Evolutionary conservation across 140 eudicot genomes (phyloP).

Genomic region (Erigeron philadelphicus): DNA sequence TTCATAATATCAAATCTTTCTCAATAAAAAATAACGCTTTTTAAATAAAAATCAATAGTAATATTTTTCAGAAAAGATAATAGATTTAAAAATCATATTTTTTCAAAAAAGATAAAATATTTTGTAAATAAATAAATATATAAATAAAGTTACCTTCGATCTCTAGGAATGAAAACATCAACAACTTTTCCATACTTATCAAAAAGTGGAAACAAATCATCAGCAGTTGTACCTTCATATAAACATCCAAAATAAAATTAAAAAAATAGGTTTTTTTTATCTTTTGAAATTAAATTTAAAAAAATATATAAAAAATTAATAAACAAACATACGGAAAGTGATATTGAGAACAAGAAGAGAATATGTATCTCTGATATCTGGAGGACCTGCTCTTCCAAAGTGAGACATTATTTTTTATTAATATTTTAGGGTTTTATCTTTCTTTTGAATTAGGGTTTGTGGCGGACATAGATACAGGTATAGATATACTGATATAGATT

Average conservation of each 20-base stretch:
- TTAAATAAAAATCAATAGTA: too few species aligned
- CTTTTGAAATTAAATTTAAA: background rate
- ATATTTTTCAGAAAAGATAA: too few species aligned
- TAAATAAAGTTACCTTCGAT: slow-evolving; percentile 48
- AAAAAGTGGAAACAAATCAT: slow-evolving; percentile 83
- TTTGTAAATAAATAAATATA: background rate
- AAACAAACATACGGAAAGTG: slow-evolving; percentile 41
- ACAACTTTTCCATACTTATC: slow-evolving; percentile 96
- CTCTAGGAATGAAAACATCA: slow-evolving; percentile 89
- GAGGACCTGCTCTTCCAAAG: slow-evolving; percentile 64
- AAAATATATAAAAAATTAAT: background rate
- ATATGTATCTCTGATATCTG: slow-evolving; percentile 54
- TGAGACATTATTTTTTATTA: slow-evolving; percentile 40
- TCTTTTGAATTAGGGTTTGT: background rate
- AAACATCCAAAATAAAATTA: background rate
- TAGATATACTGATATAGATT: background rate
- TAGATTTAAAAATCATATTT: background rate
- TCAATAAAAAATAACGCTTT: too few species aligned
- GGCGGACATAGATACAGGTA: background rate
- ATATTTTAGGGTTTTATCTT: slow-evolving; percentile 28
- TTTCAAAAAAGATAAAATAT: background rate
- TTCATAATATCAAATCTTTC: too few species aligned
- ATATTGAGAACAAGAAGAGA: slow-evolving; percentile 60
- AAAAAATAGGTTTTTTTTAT: background rate
- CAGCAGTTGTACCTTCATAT: slow-evolving; percentile 75